Evolutionary conservation across 2,329 filamentous ascomycete genomes (phyloP).

Genomic region (Ophiocordyceps camponoti-saundersi): DNA sequence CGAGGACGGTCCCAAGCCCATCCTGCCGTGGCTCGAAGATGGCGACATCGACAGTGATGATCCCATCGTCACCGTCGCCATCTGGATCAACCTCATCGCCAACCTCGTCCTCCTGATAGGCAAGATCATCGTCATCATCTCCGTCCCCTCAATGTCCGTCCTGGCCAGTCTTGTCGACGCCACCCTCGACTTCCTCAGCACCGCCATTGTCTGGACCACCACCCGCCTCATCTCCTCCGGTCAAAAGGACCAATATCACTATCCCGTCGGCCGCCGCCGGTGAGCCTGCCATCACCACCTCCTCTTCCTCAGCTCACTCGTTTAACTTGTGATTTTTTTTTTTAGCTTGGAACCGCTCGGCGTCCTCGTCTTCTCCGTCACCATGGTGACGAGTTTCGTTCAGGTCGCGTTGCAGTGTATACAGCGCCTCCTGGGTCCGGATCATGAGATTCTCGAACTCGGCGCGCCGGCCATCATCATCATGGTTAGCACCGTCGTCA

Average conservation of each 20-base stretch:
- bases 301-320: not conserved
- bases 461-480: constrained; percentile 57
- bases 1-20: constrained; percentile 24
- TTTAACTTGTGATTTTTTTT: not conserved
- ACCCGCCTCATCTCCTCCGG: constrained; percentile 50
- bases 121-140: constrained; percentile 60
- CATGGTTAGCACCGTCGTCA: constrained; percentile 65
- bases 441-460: constrained; percentile 57
- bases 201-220: constrained; percentile 65
- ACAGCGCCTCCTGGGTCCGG: constrained; percentile 39
- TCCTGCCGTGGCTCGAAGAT: constrained; percentile 57
- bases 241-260: constrained; percentile 55
- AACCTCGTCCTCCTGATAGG: constrained; percentile 59
- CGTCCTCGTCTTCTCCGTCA: constrained; percentile 65
- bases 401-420: constrained; percentile 61
- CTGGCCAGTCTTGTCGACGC: constrained; percentile 67
- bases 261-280: constrained; percentile 58
- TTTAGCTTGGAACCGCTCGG: constrained; percentile 58
- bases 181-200: constrained; percentile 64
- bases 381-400: constrained; percentile 74
- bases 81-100: constrained; percentile 70
- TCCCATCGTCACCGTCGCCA: constrained; percentile 67
- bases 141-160: constrained; percentile 69
- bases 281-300: constrained; percentile 8
- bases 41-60: constrained; percentile 55